Conservation (phyloP, 2,329 filamentous ascomycete species). For the Beauveria sp. region DNA sequence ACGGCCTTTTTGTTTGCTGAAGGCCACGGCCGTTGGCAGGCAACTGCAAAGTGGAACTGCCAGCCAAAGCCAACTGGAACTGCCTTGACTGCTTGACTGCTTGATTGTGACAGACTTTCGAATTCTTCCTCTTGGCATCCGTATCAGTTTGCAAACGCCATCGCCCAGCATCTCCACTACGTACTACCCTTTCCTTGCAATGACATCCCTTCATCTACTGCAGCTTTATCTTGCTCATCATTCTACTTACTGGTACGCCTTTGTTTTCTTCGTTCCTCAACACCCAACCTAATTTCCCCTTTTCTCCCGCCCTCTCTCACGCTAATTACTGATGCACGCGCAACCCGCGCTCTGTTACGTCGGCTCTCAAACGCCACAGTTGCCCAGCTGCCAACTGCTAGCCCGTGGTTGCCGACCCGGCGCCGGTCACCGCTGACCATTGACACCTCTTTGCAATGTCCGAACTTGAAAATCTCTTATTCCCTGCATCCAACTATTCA, state of each 20-base stretch:
- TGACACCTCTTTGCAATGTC: background rate
- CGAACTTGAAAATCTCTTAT: background rate
- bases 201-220: background rate
- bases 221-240: background rate
- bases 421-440: background rate
- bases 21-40: too few relatives aligned
- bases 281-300: background rate
- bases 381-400: background rate
- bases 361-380: slow-evolving; percentile 1
- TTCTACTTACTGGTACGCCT: background rate
- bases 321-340: background rate
- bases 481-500: background rate
- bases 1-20: too few relatives aligned
- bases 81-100: too few relatives aligned
- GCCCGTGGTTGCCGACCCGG: slow-evolving; percentile 6
- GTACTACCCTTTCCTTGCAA: background rate
- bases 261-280: background rate
- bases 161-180: background rate
- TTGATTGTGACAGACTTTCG: too few relatives aligned
- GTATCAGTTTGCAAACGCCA: background rate
- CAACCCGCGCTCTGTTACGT: background rate
- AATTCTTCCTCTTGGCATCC: background rate
- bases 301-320: background rate
- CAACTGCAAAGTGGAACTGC: too few relatives aligned
- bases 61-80: too few relatives aligned